Evolutionary conservation across 31 red algal species (phyloP).

Genomic region (Asparagopsis taxiformis): DNA sequence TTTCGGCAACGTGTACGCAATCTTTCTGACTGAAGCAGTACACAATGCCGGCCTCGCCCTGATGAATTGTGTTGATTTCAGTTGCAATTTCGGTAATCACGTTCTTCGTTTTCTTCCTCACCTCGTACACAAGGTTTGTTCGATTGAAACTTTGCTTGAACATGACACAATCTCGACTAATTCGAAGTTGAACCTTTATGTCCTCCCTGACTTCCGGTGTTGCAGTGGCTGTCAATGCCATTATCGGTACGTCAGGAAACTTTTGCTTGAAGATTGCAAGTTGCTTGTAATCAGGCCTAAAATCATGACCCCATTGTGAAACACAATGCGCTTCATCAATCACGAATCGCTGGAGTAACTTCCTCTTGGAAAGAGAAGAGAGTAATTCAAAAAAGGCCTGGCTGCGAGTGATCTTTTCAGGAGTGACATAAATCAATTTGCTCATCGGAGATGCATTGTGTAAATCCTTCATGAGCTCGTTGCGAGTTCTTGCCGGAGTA

Average conservation of each 20-base stretch:
- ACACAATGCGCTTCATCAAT: conserved; percentile 99
- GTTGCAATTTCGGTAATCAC: conserved; percentile 71
- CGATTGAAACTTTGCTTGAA: conserved; percentile 96
- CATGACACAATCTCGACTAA: conserved; percentile 73
- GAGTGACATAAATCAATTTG: conserved; percentile 95
- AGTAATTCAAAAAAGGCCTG: conserved; percentile 63
- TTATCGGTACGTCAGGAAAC: conserved; percentile 84
- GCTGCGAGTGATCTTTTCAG: conserved; percentile 84
- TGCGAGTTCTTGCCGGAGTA: conserved; percentile 39
- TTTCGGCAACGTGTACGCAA: conserved; percentile 74
- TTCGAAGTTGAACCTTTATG: conserved; percentile 86
- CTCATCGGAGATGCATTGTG: conserved; percentile 48
- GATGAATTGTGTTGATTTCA: conserved; percentile 78
- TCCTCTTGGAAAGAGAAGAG: conserved; percentile 21
- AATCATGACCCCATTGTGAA: conserved; percentile 99
- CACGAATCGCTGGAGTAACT: conserved; percentile 77
- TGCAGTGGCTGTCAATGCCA: conserved; percentile 98
- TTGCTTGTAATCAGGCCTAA: conserved; percentile 97
- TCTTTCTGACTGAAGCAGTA: conserved; percentile 95
- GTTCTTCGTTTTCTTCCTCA: conserved; percentile 73
- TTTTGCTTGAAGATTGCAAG: conserved; percentile 82
- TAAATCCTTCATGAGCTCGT: conserved; percentile 58
- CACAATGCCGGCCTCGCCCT: conserved; percentile 87
- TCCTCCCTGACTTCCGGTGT: conserved; percentile 88
- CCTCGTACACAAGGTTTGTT: conserved; percentile 80